A percentile compares a stretch with the other conserved stretches of the same genome.
phyloP scores from a whole-genome alignment of 2,329 filamentous ascomycete genomes.

The Epichloe hybrida region DNA sequence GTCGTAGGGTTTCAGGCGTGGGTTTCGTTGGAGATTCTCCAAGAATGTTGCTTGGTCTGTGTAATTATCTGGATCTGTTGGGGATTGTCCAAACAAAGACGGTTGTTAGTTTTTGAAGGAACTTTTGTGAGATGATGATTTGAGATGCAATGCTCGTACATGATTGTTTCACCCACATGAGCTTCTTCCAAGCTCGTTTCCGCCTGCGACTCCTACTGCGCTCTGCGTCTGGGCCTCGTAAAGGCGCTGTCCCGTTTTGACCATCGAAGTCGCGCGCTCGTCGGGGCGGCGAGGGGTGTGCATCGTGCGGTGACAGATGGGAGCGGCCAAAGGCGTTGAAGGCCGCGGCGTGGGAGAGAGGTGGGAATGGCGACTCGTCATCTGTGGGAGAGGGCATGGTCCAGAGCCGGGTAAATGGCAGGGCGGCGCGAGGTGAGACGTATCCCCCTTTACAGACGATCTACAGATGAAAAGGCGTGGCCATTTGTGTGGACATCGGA shows the following conservation, averaged over 20 bases:
- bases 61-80: constrained; percentile 87
- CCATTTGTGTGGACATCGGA: background rate
- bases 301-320: constrained; percentile 73
- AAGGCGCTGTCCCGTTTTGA: constrained; percentile 22
- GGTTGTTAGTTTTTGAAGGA: background rate
- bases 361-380: constrained; percentile 24
- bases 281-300: constrained; percentile 55
- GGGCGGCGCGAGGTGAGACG: background rate
- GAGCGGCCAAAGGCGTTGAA: constrained; percentile 38
- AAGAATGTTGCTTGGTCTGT: constrained; percentile 95
- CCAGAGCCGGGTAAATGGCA: background rate
- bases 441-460: background rate
- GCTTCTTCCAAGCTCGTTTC: constrained; percentile 78
- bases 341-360: constrained; percentile 16
- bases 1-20: constrained; percentile 84
- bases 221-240: constrained; percentile 35
- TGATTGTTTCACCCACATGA: constrained; percentile 95
- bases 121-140: background rate
- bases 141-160: constrained; percentile 37
- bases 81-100: background rate
- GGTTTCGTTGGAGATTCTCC: constrained; percentile 89
- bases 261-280: constrained; percentile 18
- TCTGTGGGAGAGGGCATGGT: constrained; percentile 25
- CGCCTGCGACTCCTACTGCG: constrained; percentile 53
- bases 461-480: background rate